Base-by-base conservation (phyloP, 441 rosid species). In the Erodium trifolium region DNA sequence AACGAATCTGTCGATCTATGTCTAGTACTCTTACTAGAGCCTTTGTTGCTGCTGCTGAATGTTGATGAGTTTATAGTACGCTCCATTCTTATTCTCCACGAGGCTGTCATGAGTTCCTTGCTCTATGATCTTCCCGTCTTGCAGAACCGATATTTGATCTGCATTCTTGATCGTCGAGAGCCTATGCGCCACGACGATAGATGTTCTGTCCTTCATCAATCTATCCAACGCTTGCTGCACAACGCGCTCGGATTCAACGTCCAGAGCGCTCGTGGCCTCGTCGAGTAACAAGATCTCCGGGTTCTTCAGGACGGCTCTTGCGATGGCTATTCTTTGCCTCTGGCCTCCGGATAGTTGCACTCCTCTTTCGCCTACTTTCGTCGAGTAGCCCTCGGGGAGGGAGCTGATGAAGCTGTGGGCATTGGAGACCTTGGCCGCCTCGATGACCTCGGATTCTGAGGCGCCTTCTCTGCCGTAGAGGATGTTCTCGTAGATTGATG, bases 181-280 rank as follows among this genome's bases (percentile, higher is more conserved):
- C 79, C 97, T 80, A 72, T 95, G 97, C 63, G 99, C 98, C 67
- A 92, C 99, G 9, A 95, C 82, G 0, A 95, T 83, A 0, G 98
- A 90, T 11, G 98, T 95, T 76, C 85, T 89, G 37, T 96, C 96
- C 0, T 91, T 80, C 76, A 96, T 92, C 65, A 96, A 95, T 0
- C 91, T 93, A 75, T 92, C 96, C 63, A 95, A 79, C 18, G 98
- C 97, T 74, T 95, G 98, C 78, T 95, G 98, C 45, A 95, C 98
- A 0, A 90, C 91, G 69, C 96, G 88, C 81, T 92, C 98, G 0
- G 98, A 92, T 78, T 95, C 99, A 0, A 87, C 86, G 64, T 92
- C 99, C 0, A 95, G 88, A 0, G 99, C 98, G 53, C 99, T 95
- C 43, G 99, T 95, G 37, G 99, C 99, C 70, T 95, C 99, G 23